Base-by-base conservation (phyloP, 768 basidiomycete species). In the Pleurotus salmoneostramineus region DNA sequence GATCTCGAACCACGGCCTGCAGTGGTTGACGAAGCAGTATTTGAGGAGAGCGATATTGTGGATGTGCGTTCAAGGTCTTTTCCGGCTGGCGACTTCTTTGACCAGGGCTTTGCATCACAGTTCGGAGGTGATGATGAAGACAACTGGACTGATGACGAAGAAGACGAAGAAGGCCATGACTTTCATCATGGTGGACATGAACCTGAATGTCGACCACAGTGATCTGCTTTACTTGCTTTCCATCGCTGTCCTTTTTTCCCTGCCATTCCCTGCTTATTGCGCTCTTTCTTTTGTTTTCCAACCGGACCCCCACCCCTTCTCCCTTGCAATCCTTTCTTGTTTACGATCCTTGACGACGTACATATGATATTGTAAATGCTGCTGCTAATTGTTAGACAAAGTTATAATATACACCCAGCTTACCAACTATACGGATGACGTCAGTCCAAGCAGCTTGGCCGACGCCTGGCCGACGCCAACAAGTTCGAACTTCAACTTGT, bases 1-100 rank as follows among this genome's bases (percentile, higher is more conserved):
- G 85, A 91, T 55, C 74, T 93, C 40, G 84, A 88, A 5, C 92
- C 92, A 12, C 76, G 72, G 61, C 89, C 91, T 7, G 84, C 78
- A 52, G 74, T 87, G 58, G 83, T 93, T 48, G 88, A 89, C 61
- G 81, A 88, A 61, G 87, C 77, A 32, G 74, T 78, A 62, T 91
- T 81, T 69, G 90, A 91, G 72, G 86, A 88, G 71, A 83, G 82
- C 71, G 86, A 87, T 72, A 82, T 91, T 74, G 82, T 83, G 68
- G 89, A 91, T 76, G 89, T 93, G 84, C 85, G 91, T 88, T 79
- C 77, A 74, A 81, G 81, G 77, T 84, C 80, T 82, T 87, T 86
- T 76, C 82, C 83, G 77, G 83, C 86, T 81, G 79, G 80, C 69
- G 80, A 80, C 69, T 90, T 89, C 85, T 90, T 88, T 86, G 88